Conservation (phyloP, 345 rosid species). For the Abelmoschus esculentus region DNA sequence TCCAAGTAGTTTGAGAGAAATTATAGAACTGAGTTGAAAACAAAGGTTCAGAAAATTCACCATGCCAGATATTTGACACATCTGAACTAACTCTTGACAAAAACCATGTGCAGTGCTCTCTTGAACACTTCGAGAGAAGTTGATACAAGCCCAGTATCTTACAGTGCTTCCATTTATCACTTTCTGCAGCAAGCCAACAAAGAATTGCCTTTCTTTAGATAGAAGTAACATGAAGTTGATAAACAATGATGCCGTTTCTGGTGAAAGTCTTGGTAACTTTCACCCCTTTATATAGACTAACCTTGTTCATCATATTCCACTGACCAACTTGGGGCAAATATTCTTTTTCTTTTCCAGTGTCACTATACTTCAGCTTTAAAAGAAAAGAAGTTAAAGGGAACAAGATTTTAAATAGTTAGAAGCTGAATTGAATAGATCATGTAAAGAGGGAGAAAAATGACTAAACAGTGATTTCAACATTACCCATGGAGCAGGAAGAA, state of each 20-base stretch:
- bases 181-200: constrained; percentile 22
- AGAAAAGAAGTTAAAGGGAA: not conserved
- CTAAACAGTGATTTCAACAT: not conserved
- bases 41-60: constrained; percentile 17
- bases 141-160: constrained; percentile 36
- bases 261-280: not conserved
- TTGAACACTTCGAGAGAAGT: constrained; percentile 30
- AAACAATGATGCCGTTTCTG: not conserved
- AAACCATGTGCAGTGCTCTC: constrained; percentile 26
- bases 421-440: not conserved
- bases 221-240: not conserved
- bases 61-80: constrained; percentile 39
- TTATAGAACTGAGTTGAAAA: not conserved
- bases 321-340: constrained; percentile 37
- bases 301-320: constrained; percentile 49
- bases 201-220: not conserved
- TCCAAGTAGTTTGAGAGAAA: not conserved
- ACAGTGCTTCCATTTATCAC: constrained; percentile 39
- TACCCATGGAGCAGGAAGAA: constrained; percentile 45
- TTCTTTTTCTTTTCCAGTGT: constrained; percentile 32
- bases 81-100: constrained; percentile 30
- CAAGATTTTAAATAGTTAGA: not conserved
- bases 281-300: not conserved
- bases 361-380: constrained; percentile 32
- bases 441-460: not conserved